Base-by-base conservation (phyloP, 257 asterid species). In the Vinca minor region DNA sequence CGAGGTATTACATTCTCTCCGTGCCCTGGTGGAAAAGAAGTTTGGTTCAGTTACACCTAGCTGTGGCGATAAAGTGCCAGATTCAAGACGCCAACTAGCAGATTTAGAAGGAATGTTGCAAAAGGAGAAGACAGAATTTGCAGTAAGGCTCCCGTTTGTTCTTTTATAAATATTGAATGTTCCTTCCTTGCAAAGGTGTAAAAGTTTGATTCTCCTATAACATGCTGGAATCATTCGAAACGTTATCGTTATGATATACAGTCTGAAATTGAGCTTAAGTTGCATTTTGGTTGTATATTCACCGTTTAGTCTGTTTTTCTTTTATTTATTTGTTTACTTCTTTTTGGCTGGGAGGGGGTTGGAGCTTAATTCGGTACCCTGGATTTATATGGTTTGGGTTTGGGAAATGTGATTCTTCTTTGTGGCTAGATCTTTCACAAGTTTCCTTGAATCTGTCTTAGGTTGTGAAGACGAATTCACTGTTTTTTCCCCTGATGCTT, bases 81-180 rank as follows among this genome's bases (percentile, higher is more conserved):
- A 82, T 67, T 71, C 92, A 35, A 82, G 84, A 62, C 82, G 81
- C 66, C 88, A 76, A 63, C 67, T 87, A 45, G 64, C 82, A 45
- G 88, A 79, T 70, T 77, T 87, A 32, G 96, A 87, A 79, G 87
- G 65, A 64, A 81, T 83, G 78, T 60, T 87, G 72, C 95, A 82
- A 84, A 84, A 79, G 64, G 96, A 89, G 87, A 92, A 85, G 82
- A 74, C 73, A 28, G 91, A 89, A 78, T 89, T 89, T 81, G 89
- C 85, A 94, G 98, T 86, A 42, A 73, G 70, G 28, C 23, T 14
- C 28, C 12, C 17, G 21, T 31, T 32, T 11, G 12, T 17, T 65
- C 38, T 32, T n/a, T 29, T 38, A 34, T 46, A 23, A 29, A 49
- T 34, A 50, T 25, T 18, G 48, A 18, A 41, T 63, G 13, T 21